Conservation (phyloP, 805 yeast genomes). For the Dipodascopsis tothii region DNA sequence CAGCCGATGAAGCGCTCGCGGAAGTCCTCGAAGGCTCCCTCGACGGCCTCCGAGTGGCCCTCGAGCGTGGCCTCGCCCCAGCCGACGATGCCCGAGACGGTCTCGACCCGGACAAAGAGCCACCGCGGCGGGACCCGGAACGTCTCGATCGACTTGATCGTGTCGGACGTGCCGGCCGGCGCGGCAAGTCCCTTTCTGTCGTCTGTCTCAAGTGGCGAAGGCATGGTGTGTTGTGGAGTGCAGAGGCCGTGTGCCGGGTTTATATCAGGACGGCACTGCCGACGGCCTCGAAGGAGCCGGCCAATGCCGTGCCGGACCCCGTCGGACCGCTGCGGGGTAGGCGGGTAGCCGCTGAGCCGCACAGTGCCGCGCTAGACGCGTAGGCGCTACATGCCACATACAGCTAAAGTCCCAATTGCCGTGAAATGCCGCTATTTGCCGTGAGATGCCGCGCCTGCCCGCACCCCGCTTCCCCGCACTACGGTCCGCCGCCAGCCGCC, state of each 20-base stretch:
- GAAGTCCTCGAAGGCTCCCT: constrained; percentile 30
- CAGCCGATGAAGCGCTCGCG: constrained; percentile 30
- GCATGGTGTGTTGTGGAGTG: constrained; percentile 3
- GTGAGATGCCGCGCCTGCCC: no score
- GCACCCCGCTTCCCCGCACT: no score
- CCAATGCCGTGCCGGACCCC: no score
- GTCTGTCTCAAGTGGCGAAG: constrained; percentile 16
- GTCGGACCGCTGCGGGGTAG: no score
- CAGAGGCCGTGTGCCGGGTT: neutral
- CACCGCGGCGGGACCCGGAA: constrained; percentile 31
- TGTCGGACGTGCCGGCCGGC: constrained; percentile 9
- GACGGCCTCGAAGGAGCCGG: neutral
- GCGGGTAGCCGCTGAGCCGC: no score
- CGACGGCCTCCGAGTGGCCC: constrained; percentile 32
- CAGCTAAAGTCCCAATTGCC: no score
- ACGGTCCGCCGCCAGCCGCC: no score
- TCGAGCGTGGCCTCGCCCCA: constrained; percentile 32
- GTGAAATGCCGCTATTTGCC: no score
- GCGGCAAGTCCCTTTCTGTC: constrained; percentile 15
- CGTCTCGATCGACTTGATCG: constrained; percentile 26
- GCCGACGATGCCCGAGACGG: constrained; percentile 27
- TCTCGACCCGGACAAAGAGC: constrained; percentile 29
- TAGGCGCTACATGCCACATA: no score
- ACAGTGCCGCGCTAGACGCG: no score
- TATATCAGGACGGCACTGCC: neutral